Percentiles rank a stretch among this genome's conserved stretches.
These are phyloP conservation scores for Aspergillus terreus DNA, from an alignment of 2,329 filamentous ascomycete species.

Conservation along the genomic window DNA sequence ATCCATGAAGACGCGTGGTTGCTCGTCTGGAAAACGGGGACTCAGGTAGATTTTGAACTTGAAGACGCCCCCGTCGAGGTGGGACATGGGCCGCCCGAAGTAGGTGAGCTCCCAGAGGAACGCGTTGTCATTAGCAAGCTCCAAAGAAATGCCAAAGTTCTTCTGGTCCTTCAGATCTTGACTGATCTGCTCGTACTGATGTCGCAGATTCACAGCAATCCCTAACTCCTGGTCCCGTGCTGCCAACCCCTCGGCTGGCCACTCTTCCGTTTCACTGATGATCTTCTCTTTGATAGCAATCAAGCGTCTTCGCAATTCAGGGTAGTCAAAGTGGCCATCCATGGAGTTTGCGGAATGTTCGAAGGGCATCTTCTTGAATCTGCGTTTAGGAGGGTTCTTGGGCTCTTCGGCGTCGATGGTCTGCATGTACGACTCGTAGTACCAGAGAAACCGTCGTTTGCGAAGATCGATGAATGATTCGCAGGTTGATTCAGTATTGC, in stretches of 20 bases:
- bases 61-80: conserved; percentile 88
- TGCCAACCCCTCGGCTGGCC: conserved; percentile 66
- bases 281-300: conserved; percentile 63
- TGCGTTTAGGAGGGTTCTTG: conserved; percentile 60
- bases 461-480: conserved; percentile 87
- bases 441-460: conserved; percentile 93
- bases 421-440: conserved; percentile 80
- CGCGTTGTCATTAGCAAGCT: conserved; percentile 75
- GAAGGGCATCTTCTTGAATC: conserved; percentile 83
- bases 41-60: conserved; percentile 76
- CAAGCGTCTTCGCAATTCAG: conserved; percentile 67
- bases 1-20: conserved; percentile 77
- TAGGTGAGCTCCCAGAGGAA: conserved; percentile 88
- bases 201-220: conserved; percentile 75
- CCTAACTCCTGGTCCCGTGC: conserved; percentile 64
- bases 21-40: conserved; percentile 79
- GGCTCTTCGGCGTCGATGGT: conserved; percentile 55
- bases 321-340: conserved; percentile 82
- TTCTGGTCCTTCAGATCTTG: conserved; percentile 70
- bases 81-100: conserved; percentile 88
- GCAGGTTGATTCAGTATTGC: conserved; percentile 52
- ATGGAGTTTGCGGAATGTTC: conserved; percentile 74
- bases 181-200: conserved; percentile 79
- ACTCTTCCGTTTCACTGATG: conserved; percentile 66
- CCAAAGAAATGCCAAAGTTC: conserved; percentile 68